A percentile compares a stretch with the other conserved stretches of the same genome.
These are phyloP conservation scores for Hypomyces perniciosus DNA, from an alignment of 2,329 filamentous ascomycete genomes.

Conservation along the genomic window DNA sequence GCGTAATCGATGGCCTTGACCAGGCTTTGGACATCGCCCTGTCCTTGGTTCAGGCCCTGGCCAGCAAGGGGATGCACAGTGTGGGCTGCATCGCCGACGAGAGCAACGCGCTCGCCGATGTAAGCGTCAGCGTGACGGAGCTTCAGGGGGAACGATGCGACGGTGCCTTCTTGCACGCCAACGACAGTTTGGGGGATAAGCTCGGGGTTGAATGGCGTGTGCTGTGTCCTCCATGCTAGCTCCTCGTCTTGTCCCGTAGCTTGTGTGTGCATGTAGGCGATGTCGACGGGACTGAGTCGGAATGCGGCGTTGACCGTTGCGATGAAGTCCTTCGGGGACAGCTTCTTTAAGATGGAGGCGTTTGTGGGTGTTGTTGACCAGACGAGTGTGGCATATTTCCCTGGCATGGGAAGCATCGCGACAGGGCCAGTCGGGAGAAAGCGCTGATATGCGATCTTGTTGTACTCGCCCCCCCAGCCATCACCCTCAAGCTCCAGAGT, in stretches of 20 bases:
- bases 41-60: slow-evolving; percentile 89
- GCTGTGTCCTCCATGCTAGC: slow-evolving; percentile 72
- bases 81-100: slow-evolving; percentile 92
- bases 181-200: slow-evolving; percentile 60
- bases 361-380: slow-evolving; percentile 87
- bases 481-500: slow-evolving; percentile 67
- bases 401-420: slow-evolving; percentile 83
- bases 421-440: slow-evolving; percentile 91
- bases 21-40: slow-evolving; percentile 80
- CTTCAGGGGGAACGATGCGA: slow-evolving; percentile 86
- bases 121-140: slow-evolving; percentile 94
- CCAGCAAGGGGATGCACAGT: slow-evolving; percentile 92
- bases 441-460: slow-evolving; percentile 83
- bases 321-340: slow-evolving; percentile 67
- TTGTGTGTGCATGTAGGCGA: slow-evolving; percentile 73
- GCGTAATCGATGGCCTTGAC: slow-evolving; percentile 69
- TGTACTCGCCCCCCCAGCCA: slow-evolving; percentile 47
- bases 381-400: slow-evolving; percentile 76
- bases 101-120: slow-evolving; percentile 78
- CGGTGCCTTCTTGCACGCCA: slow-evolving; percentile 68
- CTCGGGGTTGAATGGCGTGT: slow-evolving; percentile 52
- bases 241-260: slow-evolving; percentile 61
- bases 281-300: slow-evolving; percentile 69
- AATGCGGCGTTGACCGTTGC: slow-evolving; percentile 93
- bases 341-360: slow-evolving; percentile 70